These are phyloP conservation scores for Gracilaria domingensis DNA, from an alignment of 23 red algal genomes.

Conservation along the genomic window DNA sequence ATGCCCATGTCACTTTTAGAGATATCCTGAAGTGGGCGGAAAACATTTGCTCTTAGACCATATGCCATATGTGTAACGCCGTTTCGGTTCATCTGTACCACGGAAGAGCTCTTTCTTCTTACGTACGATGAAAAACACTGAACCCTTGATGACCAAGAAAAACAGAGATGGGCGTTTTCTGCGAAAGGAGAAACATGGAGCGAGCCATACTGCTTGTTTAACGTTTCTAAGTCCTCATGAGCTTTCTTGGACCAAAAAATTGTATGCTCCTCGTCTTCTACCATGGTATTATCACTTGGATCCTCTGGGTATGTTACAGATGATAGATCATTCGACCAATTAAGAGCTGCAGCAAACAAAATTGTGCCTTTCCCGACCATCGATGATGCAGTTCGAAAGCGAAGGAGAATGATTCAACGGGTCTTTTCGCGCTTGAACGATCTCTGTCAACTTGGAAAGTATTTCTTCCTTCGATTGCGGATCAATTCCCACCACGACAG, in stretches of 20 bases:
- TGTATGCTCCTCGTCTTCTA: background rate
- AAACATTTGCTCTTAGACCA: slow-evolving; percentile 29
- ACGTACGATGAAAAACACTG: background rate
- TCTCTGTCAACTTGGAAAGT: slow-evolving; percentile 18
- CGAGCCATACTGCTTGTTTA: slow-evolving; percentile 4
- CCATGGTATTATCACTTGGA: slow-evolving; percentile 10
- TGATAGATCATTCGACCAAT: slow-evolving; percentile 38
- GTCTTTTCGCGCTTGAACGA: slow-evolving; percentile 21
- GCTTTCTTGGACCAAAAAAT: background rate
- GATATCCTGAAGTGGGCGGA: slow-evolving; percentile 40
- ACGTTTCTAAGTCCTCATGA: background rate
- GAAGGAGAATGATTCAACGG: background rate
- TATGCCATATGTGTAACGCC: slow-evolving; percentile 34
- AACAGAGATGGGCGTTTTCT: slow-evolving; percentile 36
- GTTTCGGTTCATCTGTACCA: background rate
- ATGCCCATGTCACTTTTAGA: background rate
- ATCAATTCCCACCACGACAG: background rate
- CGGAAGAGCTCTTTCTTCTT: background rate
- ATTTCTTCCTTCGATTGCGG: background rate
- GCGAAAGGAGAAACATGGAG: slow-evolving; percentile 11
- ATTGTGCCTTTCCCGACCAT: slow-evolving; percentile 29
- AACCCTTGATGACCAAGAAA: slow-evolving; percentile 61
- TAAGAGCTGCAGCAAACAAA: slow-evolving; percentile 57
- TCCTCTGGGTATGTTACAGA: background rate
- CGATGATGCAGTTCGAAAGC: slow-evolving; percentile 24